These are phyloP conservation scores for Ceratocystis ficicola DNA, from an alignment of 2,329 filamentous ascomycete genomes.

Conservation along the genomic window DNA sequence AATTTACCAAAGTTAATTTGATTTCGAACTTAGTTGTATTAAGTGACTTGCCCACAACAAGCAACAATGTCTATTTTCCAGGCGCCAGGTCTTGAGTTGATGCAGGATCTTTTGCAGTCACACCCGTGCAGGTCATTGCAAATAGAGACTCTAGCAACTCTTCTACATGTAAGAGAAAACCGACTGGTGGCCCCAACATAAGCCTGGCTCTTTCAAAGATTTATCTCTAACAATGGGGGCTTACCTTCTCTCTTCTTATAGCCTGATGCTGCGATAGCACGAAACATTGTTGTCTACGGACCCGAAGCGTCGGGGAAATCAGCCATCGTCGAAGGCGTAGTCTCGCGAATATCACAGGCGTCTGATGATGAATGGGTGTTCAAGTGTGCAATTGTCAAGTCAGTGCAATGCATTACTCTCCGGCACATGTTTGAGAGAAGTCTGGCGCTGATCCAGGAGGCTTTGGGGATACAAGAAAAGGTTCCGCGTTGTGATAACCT, in stretches of 20 bases:
- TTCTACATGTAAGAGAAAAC: slow-evolving; percentile 37
- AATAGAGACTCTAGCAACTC: slow-evolving; percentile 45
- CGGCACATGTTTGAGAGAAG: slow-evolving; percentile 43
- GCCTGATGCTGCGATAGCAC: slow-evolving; percentile 55
- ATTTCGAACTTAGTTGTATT: background rate
- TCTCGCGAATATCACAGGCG: slow-evolving; percentile 5
- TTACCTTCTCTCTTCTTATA: slow-evolving; percentile 28
- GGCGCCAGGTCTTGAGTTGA: slow-evolving; percentile 41
- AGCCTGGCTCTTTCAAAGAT: slow-evolving; percentile 15
- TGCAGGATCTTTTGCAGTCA: slow-evolving; percentile 35
- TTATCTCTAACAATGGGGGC: slow-evolving; percentile 20
- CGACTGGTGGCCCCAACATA: no score
- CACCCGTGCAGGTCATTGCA: slow-evolving; percentile 49
- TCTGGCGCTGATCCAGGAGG: slow-evolving; percentile 40
- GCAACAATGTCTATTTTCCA: slow-evolving; percentile 33
- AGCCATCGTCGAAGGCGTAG: slow-evolving; percentile 42
- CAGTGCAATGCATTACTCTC: slow-evolving; percentile 23
- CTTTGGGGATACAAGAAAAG: slow-evolving; percentile 23
- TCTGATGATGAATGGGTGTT: slow-evolving; percentile 17
- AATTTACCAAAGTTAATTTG: background rate
- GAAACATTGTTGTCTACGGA: slow-evolving; percentile 69
- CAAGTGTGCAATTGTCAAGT: slow-evolving; percentile 15
- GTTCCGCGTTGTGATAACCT: slow-evolving; percentile 63
- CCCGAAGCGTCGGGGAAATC: slow-evolving; percentile 81
- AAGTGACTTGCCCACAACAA: background rate